Evolutionary conservation across 495 filamentous ascomycete genomes (phyloP).

Genomic region (Lineolata rhizophorae): DNA sequence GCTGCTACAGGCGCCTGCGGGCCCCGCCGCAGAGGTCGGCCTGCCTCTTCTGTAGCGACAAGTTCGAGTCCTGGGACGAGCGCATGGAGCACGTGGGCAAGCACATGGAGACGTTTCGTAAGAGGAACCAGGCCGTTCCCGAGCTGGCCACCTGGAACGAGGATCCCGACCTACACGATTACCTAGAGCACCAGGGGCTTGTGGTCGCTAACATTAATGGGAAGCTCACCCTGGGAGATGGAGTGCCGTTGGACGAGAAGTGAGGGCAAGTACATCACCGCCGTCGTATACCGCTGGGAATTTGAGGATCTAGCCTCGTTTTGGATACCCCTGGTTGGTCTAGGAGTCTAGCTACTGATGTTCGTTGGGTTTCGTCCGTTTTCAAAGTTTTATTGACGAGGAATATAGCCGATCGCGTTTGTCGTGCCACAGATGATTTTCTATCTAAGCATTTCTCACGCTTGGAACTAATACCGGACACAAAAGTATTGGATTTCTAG

Average conservation of each 20-base stretch:
- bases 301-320: too few relatives aligned
- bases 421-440: too few relatives aligned
- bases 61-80: slow-evolving; percentile 59
- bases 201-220: slow-evolving; percentile 7
- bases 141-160: not conserved
- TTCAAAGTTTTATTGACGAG: too few relatives aligned
- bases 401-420: too few relatives aligned
- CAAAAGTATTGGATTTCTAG: too few relatives aligned
- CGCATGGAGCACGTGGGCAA: slow-evolving; percentile 82
- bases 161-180: slow-evolving; percentile 27
- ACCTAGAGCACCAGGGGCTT: slow-evolving; percentile 29
- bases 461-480: too few relatives aligned
- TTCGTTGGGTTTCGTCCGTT: too few relatives aligned
- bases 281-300: too few relatives aligned
- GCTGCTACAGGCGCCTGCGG: slow-evolving; percentile 38
- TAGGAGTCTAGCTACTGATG: too few relatives aligned
- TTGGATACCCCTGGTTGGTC: too few relatives aligned
- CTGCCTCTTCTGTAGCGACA: slow-evolving; percentile 38
- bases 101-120: slow-evolving; percentile 35
- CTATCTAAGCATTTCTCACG: too few relatives aligned
- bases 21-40: slow-evolving; percentile 33
- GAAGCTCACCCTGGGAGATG: slow-evolving; percentile 10
- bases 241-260: slow-evolving; percentile 2
- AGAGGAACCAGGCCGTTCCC: slow-evolving; percentile 8
- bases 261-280: too few relatives aligned